Evolutionary conservation across 2,329 filamentous ascomycete species (phyloP).

Genomic region (Fusarium sp.): DNA sequence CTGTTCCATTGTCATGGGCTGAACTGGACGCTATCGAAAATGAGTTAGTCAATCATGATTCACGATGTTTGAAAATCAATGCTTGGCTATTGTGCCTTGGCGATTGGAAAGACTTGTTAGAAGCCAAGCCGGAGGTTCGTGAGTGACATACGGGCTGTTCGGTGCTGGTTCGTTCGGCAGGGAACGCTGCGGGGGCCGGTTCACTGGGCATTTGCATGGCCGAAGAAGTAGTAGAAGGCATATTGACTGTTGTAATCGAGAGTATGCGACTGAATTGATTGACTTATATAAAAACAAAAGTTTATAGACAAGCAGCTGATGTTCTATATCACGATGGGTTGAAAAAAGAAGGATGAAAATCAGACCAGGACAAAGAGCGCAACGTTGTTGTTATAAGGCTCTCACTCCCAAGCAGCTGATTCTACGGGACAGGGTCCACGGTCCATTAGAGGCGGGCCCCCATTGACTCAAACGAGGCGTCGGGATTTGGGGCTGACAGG

Average conservation of each 20-base stretch:
- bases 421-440: slow-evolving; percentile 13
- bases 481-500: slow-evolving; percentile 11
- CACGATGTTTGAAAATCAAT: not conserved
- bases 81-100: not conserved
- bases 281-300: not conserved
- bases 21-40: slow-evolving; percentile 41
- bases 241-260: slow-evolving; percentile 1
- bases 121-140: slow-evolving; percentile 5
- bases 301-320: not conserved
- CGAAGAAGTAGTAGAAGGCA: slow-evolving; percentile 24
- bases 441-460: slow-evolving; percentile 19
- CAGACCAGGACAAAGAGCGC: slow-evolving; percentile 21
- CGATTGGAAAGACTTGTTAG: not conserved
- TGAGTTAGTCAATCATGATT: not conserved
- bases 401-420: slow-evolving; percentile 2
- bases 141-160: slow-evolving; percentile 48
- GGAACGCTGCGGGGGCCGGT: slow-evolving; percentile 43
- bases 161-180: slow-evolving; percentile 39
- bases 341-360: slow-evolving; percentile 1
- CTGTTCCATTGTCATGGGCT: slow-evolving; percentile 47
- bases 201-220: slow-evolving; percentile 45
- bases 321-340: not conserved
- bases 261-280: not conserved
- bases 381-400: slow-evolving; percentile 31
- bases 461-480: slow-evolving; percentile 12